phyloP scores from a whole-genome alignment of 805 yeast genomes.

The Saccharomycopsis sp. region DNA sequence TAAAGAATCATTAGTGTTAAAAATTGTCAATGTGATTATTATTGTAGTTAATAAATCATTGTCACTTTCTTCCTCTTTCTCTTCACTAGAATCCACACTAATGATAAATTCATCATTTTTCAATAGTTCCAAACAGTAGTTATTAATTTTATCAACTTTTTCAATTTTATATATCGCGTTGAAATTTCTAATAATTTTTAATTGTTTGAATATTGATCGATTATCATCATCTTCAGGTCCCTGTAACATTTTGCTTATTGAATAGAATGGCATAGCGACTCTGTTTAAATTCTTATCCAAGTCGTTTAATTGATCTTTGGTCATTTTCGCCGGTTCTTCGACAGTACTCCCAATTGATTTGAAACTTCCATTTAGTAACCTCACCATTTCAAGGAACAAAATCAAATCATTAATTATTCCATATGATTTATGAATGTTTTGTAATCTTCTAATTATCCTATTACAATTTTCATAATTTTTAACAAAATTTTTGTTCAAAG shows the following conservation, averaged over 20 bases:
- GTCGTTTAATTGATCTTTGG: not conserved
- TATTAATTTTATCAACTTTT: constrained; percentile 13
- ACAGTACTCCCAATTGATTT: not conserved
- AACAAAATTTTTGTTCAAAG: constrained; percentile 33
- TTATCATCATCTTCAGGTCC: not conserved
- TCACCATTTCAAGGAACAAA: constrained; percentile 33
- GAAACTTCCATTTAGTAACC: constrained; percentile 16
- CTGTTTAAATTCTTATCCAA: constrained; percentile 1
- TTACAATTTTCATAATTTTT: constrained; percentile 35
- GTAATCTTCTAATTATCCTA: constrained; percentile 32
- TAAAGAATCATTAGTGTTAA: constrained; percentile 17
- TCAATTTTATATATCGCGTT: constrained; percentile 14
- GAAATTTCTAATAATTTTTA: constrained; percentile 11
- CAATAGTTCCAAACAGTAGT: constrained; percentile 25
- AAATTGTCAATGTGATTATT: constrained; percentile 12
- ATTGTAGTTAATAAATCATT: not conserved
- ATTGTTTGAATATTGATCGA: constrained; percentile 7
- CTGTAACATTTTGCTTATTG: constrained; percentile 10
- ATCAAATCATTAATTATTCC: constrained; percentile 33
- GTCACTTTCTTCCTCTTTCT: not conserved
- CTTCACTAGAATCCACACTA: too few relatives aligned
- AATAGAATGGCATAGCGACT: constrained; percentile 3
- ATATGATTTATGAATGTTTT: constrained; percentile 33
- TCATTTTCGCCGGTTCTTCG: too few relatives aligned
- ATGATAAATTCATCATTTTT: constrained; percentile 8